Conservation (phyloP, 345 rosid species). For the Pistacia integerrima region DNA sequence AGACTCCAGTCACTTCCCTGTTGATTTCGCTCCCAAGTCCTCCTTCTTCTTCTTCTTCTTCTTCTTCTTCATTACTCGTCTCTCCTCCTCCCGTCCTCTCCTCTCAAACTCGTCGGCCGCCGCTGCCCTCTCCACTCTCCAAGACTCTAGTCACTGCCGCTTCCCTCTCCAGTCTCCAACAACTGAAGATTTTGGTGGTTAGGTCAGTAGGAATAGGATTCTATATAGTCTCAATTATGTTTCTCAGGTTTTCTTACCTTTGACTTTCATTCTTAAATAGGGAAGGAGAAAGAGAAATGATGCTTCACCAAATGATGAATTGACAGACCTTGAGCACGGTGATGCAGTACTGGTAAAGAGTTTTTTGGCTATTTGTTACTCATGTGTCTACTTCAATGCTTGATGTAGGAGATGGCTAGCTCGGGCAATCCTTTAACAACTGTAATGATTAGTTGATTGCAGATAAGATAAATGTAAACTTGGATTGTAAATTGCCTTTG, state of each 20-base stretch:
- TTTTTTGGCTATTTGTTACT: not conserved
- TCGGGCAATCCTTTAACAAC: not conserved
- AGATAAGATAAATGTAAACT: not conserved
- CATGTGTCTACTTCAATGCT: not conserved
- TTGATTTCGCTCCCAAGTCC: too few species aligned
- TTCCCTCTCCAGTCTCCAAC: too few species aligned
- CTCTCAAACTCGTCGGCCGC: too few species aligned
- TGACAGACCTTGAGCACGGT: slow-evolving; percentile 31
- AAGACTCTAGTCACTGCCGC: too few species aligned
- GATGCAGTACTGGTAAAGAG: slow-evolving; percentile 23
- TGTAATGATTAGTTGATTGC: not conserved
- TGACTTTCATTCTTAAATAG: slow-evolving; percentile 12
- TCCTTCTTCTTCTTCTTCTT: too few species aligned
- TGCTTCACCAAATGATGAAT: slow-evolving; percentile 17
- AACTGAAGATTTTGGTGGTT: too few species aligned
- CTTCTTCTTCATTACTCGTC: too few species aligned
- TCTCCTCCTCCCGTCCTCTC: too few species aligned
- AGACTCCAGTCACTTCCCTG: too few species aligned
- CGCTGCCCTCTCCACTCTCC: too few species aligned
- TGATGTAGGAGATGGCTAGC: not conserved
- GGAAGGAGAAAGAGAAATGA: slow-evolving; percentile 36
- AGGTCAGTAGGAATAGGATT: not conserved
- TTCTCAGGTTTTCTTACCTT: not conserved
- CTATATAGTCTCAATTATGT: not conserved
- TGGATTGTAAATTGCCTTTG: not conserved